These are phyloP conservation scores for Sindora glabra DNA, from an alignment of 306 rosid genomes.

Conservation along the genomic window DNA sequence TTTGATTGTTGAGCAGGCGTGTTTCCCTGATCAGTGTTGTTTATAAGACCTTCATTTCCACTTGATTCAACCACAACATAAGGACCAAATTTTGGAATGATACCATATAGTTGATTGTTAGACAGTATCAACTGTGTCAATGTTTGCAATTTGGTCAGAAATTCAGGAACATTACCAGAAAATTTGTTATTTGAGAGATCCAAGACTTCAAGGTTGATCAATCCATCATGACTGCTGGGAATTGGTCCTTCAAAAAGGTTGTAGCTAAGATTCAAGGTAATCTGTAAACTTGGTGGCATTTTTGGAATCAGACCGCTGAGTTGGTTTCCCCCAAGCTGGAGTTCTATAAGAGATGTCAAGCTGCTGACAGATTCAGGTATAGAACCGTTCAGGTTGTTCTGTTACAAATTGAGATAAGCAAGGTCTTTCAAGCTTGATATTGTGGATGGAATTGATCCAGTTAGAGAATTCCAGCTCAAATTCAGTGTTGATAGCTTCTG, in stretches of 20 bases:
- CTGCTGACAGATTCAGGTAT: conserved; percentile 31
- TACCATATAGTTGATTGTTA: conserved; percentile 55
- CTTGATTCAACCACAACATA: not conserved
- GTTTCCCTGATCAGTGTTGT: not conserved
- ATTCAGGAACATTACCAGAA: conserved; percentile 41
- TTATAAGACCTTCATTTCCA: conserved; percentile 24
- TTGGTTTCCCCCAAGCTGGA: conserved; percentile 62
- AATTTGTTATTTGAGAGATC: conserved; percentile 77
- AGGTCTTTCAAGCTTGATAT: conserved; percentile 34
- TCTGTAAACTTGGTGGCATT: conserved; percentile 54
- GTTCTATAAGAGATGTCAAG: conserved; percentile 33
- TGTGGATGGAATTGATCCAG: conserved; percentile 47
- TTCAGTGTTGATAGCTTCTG: conserved; percentile 29
- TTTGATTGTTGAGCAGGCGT: not conserved
- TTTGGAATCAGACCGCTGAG: conserved; percentile 49
- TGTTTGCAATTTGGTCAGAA: conserved; percentile 14
- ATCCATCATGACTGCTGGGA: conserved; percentile 20
- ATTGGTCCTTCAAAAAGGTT: conserved; percentile 54
- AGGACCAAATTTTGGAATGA: not conserved
- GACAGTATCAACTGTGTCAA: conserved; percentile 47
- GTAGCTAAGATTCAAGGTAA: conserved; percentile 67
- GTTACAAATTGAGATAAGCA: conserved; percentile 32
- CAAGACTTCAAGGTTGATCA: conserved; percentile 41
- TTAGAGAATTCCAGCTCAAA: conserved; percentile 58
- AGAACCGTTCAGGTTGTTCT: conserved; percentile 45